These are phyloP conservation scores for Berkeleyomyces rouxiae DNA, from an alignment of 2,329 filamentous ascomycete genomes.

Conservation along the genomic window DNA sequence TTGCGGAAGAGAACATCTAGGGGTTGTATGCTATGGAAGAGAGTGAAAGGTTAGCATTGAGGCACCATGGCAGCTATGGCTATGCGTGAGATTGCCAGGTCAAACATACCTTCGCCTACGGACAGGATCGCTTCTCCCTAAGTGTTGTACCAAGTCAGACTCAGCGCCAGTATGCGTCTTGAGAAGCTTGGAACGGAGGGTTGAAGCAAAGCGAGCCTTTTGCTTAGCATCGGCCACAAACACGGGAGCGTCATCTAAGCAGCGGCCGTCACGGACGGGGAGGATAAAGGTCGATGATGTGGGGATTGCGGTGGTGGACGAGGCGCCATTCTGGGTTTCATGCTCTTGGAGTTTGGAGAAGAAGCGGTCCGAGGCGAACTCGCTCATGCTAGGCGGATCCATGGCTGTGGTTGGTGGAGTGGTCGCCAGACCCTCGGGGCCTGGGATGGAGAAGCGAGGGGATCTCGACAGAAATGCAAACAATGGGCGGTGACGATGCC, in stretches of 20 bases:
- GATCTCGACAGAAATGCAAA: conserved; percentile 15
- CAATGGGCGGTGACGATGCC: conserved; percentile 14
- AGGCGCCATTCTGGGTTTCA: conserved; percentile 23
- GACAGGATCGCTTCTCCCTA: background rate
- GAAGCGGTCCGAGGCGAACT: conserved; percentile 50
- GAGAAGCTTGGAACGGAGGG: conserved; percentile 25
- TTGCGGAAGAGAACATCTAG: conserved; percentile 41
- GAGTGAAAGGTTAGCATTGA: background rate
- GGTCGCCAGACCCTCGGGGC: conserved; percentile 9
- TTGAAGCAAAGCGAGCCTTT: conserved; percentile 25
- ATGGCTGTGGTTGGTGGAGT: conserved; percentile 22
- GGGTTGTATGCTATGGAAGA: conserved; percentile 22
- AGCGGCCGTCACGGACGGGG: conserved; percentile 29
- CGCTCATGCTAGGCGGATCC: conserved; percentile 47
- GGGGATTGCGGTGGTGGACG: conserved; percentile 17
- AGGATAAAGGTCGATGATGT: conserved; percentile 30
- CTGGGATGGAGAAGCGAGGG: conserved; percentile 12
- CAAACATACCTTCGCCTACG: conserved; percentile 7
- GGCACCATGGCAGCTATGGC: background rate
- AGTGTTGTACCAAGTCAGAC: background rate
- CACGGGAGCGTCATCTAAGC: conserved; percentile 16
- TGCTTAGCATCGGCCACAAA: conserved; percentile 22
- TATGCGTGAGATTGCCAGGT: no score
- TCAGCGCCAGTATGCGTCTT: conserved; percentile 8
- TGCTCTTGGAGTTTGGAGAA: conserved; percentile 43